Evolutionary conservation across 2,329 filamentous ascomycete species (phyloP), one percentile per base, ranked within the genome.

Genomic region (Talaromyces sp.): DNA sequence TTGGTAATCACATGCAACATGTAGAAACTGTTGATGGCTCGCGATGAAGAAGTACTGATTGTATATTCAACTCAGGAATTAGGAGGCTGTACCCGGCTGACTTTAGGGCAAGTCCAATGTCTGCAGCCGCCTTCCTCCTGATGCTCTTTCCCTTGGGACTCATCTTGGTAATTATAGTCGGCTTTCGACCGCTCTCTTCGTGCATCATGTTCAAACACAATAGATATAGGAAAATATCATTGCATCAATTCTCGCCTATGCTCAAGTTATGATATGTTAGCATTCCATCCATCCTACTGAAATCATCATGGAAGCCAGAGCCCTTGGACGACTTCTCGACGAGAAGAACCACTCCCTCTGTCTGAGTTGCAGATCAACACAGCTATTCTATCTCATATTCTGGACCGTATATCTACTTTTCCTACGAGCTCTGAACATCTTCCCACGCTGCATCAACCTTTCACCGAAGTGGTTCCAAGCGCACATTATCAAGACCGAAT

Each of bases 321-420:
- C 52, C 25, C 19, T 51, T 19, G 53, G 52, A 33, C 33, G 21
- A 6, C 37, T 52, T 41, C 37, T 50, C 4, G 52, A 43, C 46
- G 57, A 56, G 15, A 43, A 59, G 19, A 52, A 51, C 31, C 39
- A 40, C 7, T 31, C 46, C 45, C 13, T 56, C 8, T 19, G 40
- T 41, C 57, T 59, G 19, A 36, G 37, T 17, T 50, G 52, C 33
- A 52, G 43, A 31, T 52, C 57, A 40, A 39, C 19, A 11, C 46
- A 41, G 39, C 57, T 59, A 7, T n/a, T 59, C n/a, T 21, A 36
- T 21, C 53, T 59, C 35, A 13, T 22, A 17, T 33, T 41, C 4
- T 59, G 52, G 52, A 25, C 39, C 11, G 6, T 28, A 22, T 59
- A 56, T 39, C 40, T 59, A 21, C 37, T 59, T 13, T 36, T 59